phyloP scores from a whole-genome alignment of 495 filamentous ascomycete genomes.

The Entonaema liquescens region DNA sequence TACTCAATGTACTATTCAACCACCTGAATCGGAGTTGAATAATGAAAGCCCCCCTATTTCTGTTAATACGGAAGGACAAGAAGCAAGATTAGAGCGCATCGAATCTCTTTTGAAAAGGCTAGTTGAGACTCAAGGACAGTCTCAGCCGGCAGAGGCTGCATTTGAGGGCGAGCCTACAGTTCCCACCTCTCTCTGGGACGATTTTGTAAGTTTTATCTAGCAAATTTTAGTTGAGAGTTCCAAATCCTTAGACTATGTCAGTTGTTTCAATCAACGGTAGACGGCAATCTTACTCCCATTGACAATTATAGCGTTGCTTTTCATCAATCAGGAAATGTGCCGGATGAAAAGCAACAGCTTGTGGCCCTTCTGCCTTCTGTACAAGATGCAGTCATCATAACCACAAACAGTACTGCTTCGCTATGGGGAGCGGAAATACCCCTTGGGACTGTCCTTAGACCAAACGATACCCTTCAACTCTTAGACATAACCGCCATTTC shows the following conservation, averaged over 20 bases:
- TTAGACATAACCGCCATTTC: neutral
- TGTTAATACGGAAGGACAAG: neutral
- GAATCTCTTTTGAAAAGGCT: neutral
- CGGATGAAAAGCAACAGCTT: neutral
- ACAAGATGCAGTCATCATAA: conserved; percentile 16
- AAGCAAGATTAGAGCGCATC: neutral
- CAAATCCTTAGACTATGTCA: neutral
- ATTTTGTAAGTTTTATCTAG: neutral
- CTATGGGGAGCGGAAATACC: conserved; percentile 14
- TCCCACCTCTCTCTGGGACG: neutral
- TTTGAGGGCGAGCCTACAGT: neutral
- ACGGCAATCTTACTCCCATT: neutral
- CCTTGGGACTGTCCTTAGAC: conserved; percentile 6
- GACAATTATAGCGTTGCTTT: neutral
- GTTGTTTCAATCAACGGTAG: neutral
- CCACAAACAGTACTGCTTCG: conserved; percentile 9
- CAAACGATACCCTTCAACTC: neutral
- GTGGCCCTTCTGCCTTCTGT: neutral
- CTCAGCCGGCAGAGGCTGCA: neutral
- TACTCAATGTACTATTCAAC: conserved; percentile 8
- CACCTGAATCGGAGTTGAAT: neutral
- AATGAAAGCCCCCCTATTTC: neutral
- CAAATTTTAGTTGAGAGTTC: neutral
- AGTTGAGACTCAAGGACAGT: neutral
- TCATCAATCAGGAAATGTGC: neutral